phyloP scores from a whole-genome alignment of 495 filamentous ascomycete species.

The Penicillium roqueforti region DNA sequence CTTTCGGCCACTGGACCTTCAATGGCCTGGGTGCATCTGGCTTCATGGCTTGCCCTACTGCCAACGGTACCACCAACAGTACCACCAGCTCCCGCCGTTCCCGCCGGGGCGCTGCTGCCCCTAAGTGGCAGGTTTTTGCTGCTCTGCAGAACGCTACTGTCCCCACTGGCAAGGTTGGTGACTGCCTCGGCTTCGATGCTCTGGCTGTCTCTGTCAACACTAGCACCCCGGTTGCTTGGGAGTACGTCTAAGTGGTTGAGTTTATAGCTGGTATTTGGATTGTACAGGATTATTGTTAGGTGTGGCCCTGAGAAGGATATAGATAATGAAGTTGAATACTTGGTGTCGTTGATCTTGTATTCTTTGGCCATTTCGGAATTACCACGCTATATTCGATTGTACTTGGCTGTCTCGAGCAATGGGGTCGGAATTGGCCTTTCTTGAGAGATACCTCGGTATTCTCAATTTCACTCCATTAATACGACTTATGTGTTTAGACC shows the following conservation, averaged over 20 bases:
- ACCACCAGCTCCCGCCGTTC: constrained; percentile 7
- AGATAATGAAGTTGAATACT: not conserved
- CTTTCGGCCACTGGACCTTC: constrained; percentile 26
- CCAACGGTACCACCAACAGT: constrained; percentile 13
- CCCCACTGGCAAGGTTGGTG: constrained; percentile 26
- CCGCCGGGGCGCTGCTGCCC: constrained; percentile 6
- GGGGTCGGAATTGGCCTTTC: no score
- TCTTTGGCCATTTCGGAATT: not conserved
- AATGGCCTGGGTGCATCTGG: constrained; percentile 25
- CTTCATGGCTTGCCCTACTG: constrained; percentile 35
- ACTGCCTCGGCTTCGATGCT: constrained; percentile 35
- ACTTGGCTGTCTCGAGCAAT: not conserved
- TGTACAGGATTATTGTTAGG: not conserved
- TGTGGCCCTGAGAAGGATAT: not conserved
- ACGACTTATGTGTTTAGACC: no score
- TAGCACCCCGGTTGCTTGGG: constrained; percentile 24
- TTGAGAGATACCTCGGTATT: no score
- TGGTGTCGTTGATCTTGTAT: not conserved
- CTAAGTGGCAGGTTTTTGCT: constrained; percentile 36
- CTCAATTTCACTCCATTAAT: no score
- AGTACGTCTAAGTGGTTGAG: constrained; percentile 28
- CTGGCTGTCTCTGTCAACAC: constrained; percentile 16
- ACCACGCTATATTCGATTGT: not conserved
- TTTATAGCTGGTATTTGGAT: not conserved
- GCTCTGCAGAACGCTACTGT: constrained; percentile 32